Base-by-base conservation (phyloP, 2,329 filamentous ascomycete species). In the Polytolypa hystricis region DNA sequence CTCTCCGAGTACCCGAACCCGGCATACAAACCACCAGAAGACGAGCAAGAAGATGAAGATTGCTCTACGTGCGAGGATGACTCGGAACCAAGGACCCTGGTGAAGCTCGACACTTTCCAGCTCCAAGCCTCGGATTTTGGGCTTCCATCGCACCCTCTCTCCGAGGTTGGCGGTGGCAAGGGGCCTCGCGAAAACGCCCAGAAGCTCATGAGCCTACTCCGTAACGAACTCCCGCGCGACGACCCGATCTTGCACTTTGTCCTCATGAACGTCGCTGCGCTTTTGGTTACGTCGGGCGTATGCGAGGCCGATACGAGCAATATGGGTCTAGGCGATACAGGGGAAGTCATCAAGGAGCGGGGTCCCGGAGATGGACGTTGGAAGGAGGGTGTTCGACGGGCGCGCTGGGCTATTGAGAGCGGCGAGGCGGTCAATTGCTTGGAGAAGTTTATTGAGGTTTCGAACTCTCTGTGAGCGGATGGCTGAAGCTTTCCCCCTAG, bases 241-340 rank as follows among this genome's bases (percentile, higher is more conserved):
- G 77, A 94, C 49, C 85, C 91, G 0, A 84, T 98, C 35, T 61
- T 95, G 43, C 81, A 93, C 54, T 98, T 98, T 54, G 85, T 98
- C 14, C 70, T 96, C 35, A 82, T 96, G 62, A 98, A 98, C 54
- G 83, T 89, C 2, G 87, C 89, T 0, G 84, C 86, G 2, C 65
- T 98, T 35, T 73, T 98, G 36, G 89, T 93, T 0, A 73, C 82
- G 3, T 81, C 84, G 2, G 91, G 91, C 3, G 69, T 94, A 21
- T 93, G 86, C 54, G 89, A 96, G 46, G 76, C 81, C 0, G 81
- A 93, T 40, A 71, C 69, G 19, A 93, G 83, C 54, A 65, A 75
- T 53, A 84, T 93, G 81, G 84, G 84, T 1, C 64, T 70, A 31
- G 83, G 79, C 1, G 84, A 93, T 50, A 82, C 89, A 50, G 84